Base-by-base conservation (phyloP, 2,329 filamentous ascomycete species). In the Bimuria novae-zelandiae region DNA sequence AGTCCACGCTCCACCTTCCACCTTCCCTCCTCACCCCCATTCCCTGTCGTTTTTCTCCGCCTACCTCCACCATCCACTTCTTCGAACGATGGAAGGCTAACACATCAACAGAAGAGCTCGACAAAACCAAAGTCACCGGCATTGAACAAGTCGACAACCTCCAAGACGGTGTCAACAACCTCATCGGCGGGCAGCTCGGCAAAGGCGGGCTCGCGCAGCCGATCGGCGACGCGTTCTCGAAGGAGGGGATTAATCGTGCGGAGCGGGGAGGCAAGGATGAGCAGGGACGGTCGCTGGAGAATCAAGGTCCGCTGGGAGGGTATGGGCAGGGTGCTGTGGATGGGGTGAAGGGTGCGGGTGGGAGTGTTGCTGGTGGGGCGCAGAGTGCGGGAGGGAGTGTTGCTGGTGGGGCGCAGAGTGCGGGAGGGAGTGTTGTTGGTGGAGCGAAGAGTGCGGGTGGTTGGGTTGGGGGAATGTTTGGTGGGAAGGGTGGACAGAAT, bases 101-200 rank as follows among this genome's bases (percentile, higher is more conserved):
- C 4, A 33, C 11, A 51, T 12, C 14, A 1, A 3, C 63, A 89
- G 87, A 89, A 54, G 80, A 82, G 57, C 84, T 90, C 56, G 78
- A 82, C 75, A 85, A 89, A 72, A 82, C 85, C 57, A 90, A 90
- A 71, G 75, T 91, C 35, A 89, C 87, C 10, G 84, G 84, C 69
- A 69, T 88, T 66, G 72, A 83, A 16, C 85, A 88, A 70, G 81
- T 89, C 74, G 84, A 89, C 74, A 84, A 77, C 37, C 78, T 89
- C 30, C 87, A 90, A 73, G 87, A 89, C 71, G 83, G 81, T 65
- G 81, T 88, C 29, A 76, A 89, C 77, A 77, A 80, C 72, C 79
- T 87, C 49, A 86, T 82, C 7, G 77, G 80, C 1, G 82, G 83
- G 29, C 86, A 89, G 63, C 71, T 90, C 22, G 88, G 88, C 39